Evolutionary conservation across 495 filamentous ascomycete species (phyloP).

Genomic region (Peziza echinospora): DNA sequence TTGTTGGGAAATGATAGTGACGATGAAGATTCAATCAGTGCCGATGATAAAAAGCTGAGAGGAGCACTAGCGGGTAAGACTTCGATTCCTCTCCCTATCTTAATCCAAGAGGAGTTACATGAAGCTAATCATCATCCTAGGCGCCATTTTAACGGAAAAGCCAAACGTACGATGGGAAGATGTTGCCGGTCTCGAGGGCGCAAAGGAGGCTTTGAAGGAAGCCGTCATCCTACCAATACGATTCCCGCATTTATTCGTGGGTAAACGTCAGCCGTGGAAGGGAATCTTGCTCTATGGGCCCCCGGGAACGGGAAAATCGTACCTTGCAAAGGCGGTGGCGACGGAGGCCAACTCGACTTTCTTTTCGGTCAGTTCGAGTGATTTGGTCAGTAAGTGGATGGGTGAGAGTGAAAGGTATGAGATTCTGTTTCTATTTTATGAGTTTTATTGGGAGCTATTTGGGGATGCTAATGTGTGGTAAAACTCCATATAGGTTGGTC

Average conservation of each 20-base stretch:
- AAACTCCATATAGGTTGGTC: conserved; percentile 60
- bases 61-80: conserved; percentile 52
- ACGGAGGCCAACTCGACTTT: conserved; percentile 99
- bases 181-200: conserved; percentile 84
- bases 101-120: neutral
- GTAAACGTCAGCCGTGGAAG: conserved; percentile 95
- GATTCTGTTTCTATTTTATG: neutral
- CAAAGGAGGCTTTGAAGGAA: conserved; percentile 95
- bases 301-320: conserved; percentile 90
- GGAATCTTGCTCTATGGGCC: conserved; percentile 92
- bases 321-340: conserved; percentile 89
- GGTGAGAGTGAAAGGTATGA: conserved; percentile 86
- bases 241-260: conserved; percentile 91
- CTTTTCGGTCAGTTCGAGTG: conserved; percentile 92
- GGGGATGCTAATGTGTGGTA: conserved; percentile 2
- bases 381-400: conserved; percentile 98
- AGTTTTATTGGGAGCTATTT: conserved; percentile 2
- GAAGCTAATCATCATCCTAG: neutral
- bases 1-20: conserved; percentile 23
- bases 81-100: neutral
- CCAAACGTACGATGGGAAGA: conserved; percentile 95
- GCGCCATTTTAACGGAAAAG: conserved; percentile 76
- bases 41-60: conserved; percentile 84
- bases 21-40: conserved; percentile 50
- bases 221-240: conserved; percentile 94